These are phyloP conservation scores for Diaporthe sp. DNA, from an alignment of 2,329 filamentous ascomycete genomes.

Conservation along the genomic window DNA sequence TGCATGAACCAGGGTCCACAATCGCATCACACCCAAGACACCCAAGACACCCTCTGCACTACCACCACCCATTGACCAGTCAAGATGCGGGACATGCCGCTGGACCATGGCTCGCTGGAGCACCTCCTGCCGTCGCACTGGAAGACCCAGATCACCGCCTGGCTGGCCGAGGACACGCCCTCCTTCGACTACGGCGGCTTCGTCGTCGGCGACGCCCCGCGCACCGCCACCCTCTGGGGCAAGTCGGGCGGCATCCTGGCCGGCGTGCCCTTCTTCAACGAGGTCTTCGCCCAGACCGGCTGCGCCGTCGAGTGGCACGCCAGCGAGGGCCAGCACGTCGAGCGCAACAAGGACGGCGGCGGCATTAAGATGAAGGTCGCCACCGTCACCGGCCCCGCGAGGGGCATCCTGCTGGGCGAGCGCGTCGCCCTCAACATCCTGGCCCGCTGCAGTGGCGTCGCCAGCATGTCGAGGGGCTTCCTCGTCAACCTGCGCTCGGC, in stretches of 20 bases:
- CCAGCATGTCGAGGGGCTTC: slow-evolving; percentile 74
- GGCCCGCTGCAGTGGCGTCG: slow-evolving; percentile 91
- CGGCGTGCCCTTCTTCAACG: slow-evolving; percentile 94
- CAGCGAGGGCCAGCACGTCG: slow-evolving; percentile 79
- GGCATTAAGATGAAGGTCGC: slow-evolving; percentile 74
- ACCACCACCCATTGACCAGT: background rate
- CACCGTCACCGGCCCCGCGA: slow-evolving; percentile 86
- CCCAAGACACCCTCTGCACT: background rate
- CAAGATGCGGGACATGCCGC: slow-evolving; percentile 42
- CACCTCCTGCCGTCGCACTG: slow-evolving; percentile 89
- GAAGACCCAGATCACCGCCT: slow-evolving; percentile 83
- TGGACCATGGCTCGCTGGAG: slow-evolving; percentile 62
- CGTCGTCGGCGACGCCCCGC: slow-evolving; percentile 82
- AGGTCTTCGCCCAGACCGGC: slow-evolving; percentile 90
- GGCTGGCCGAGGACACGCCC: slow-evolving; percentile 96
- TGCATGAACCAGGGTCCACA: slow-evolving; percentile 17
- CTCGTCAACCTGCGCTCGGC: slow-evolving; percentile 69
- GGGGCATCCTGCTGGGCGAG: slow-evolving; percentile 88
- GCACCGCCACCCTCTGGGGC: slow-evolving; percentile 76
- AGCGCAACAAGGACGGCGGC: slow-evolving; percentile 52
- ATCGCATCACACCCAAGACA: background rate
- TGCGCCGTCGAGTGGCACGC: slow-evolving; percentile 94
- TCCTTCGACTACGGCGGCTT: slow-evolving; percentile 98
- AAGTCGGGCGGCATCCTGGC: slow-evolving; percentile 87
- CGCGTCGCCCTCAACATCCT: slow-evolving; percentile 92